phyloP scores from a whole-genome alignment of 352 stramenopile species.

The Aphanomyces invadans region DNA sequence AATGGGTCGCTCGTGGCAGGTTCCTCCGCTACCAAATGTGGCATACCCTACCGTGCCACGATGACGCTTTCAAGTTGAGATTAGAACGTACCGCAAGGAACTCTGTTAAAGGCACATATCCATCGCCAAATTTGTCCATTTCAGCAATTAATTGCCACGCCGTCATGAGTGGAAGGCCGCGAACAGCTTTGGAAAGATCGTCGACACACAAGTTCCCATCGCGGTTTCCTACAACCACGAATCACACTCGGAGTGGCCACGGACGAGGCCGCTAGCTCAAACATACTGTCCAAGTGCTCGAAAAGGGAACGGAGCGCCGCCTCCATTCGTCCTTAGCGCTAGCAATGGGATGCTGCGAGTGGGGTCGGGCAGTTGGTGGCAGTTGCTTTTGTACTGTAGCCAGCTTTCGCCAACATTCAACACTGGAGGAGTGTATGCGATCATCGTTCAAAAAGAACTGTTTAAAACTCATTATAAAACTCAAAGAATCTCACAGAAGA shows the following conservation, averaged over 20 bases:
- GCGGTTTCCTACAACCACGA: slow-evolving; percentile 17
- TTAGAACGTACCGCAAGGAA: not conserved
- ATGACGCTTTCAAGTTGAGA: not conserved
- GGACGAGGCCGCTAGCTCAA: not conserved
- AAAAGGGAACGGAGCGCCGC: not conserved
- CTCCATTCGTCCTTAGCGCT: not conserved
- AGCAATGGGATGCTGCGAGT: too few relatives aligned
- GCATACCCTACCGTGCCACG: not conserved
- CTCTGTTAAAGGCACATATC: not conserved
- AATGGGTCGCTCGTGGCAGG: not conserved
- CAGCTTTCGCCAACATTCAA: too few relatives aligned
- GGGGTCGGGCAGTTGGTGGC: too few relatives aligned
- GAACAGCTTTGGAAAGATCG: not conserved
- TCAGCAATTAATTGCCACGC: slow-evolving; percentile 17
- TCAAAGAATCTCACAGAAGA: too few relatives aligned
- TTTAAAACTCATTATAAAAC: too few relatives aligned
- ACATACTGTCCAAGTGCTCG: slow-evolving; percentile 13
- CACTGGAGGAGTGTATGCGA: too few relatives aligned
- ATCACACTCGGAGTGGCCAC: too few relatives aligned
- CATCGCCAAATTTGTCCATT: slow-evolving; percentile 11
- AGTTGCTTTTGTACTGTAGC: too few relatives aligned
- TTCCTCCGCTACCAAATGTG: not conserved
- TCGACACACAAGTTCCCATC: slow-evolving; percentile 4
- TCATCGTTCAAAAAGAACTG: too few relatives aligned
- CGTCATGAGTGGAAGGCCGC: not conserved